Evolutionary conservation across 1,284 basidiomycete species (phyloP).

Genomic region (Omphalotus olearius): DNA sequence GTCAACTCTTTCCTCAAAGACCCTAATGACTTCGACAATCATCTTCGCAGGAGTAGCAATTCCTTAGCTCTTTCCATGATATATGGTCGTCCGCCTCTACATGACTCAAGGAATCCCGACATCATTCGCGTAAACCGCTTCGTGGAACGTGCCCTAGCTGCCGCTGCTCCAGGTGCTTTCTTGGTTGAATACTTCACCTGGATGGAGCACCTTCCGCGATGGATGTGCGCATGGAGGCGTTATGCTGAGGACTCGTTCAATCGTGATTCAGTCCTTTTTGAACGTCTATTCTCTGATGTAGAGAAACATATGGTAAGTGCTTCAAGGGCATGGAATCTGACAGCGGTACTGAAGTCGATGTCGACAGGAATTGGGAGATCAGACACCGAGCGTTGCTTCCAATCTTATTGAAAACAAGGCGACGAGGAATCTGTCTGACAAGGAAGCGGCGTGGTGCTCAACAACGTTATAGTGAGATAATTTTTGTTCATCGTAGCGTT

Average conservation of each 20-base stretch:
- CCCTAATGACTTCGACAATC: slow-evolving; percentile 12
- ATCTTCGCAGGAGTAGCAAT: slow-evolving; percentile 11
- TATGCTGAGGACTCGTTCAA: slow-evolving; percentile 14
- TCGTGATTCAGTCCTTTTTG: slow-evolving; percentile 11
- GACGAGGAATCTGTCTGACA: background rate
- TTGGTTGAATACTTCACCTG: slow-evolving; percentile 23
- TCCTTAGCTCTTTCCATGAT: slow-evolving; percentile 12
- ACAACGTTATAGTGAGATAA: slow-evolving; percentile 1
- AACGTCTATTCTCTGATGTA: slow-evolving; percentile 9
- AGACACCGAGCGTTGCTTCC: slow-evolving; percentile 1
- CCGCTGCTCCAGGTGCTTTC: slow-evolving; percentile 17
- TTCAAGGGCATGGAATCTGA: background rate
- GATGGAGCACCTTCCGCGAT: slow-evolving; percentile 16
- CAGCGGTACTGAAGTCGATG: background rate
- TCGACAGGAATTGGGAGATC: slow-evolving; percentile 1
- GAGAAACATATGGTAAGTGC: slow-evolving; percentile 4
- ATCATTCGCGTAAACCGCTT: slow-evolving; percentile 15
- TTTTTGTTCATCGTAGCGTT: background rate
- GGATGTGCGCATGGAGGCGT: slow-evolving; percentile 16
- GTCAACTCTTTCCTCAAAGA: slow-evolving; percentile 8
- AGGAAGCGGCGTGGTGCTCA: slow-evolving; percentile 5
- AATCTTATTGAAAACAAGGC: background rate
- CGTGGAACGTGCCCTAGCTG: slow-evolving; percentile 11
- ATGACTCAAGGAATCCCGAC: slow-evolving; percentile 13
- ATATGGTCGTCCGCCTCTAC: slow-evolving; percentile 12